Conservation (phyloP, 2,329 filamentous ascomycete species). For the Nothophoma quercina region DNA sequence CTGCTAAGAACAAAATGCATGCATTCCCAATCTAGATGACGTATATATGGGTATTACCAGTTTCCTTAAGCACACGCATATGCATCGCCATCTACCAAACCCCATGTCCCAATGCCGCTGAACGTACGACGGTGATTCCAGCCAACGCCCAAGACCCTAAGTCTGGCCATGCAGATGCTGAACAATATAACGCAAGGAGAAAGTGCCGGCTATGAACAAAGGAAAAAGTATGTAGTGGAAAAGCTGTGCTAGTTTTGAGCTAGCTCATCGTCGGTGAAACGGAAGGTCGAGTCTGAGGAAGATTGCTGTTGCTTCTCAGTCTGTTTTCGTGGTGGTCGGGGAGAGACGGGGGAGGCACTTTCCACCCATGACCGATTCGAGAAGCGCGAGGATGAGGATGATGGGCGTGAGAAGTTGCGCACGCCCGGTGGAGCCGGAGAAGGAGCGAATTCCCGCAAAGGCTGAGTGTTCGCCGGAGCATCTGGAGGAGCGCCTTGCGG, state of each 20-base stretch:
- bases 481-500: neutral
- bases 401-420: conserved; percentile 15
- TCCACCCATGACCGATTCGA: conserved; percentile 15
- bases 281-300: conserved; percentile 7
- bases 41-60: conserved; percentile 18
- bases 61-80: conserved; percentile 11
- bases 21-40: conserved; percentile 18
- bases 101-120: conserved; percentile 15
- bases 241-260: neutral
- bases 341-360: conserved; percentile 11
- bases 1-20: neutral
- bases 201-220: conserved; percentile 7
- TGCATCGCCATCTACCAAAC: conserved; percentile 10
- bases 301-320: conserved; percentile 4
- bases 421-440: conserved; percentile 5
- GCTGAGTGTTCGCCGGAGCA: neutral
- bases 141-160: conserved; percentile 2
- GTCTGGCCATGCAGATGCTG: conserved; percentile 11
- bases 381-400: conserved; percentile 16
- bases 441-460: conserved; percentile 2
- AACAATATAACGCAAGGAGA: neutral
- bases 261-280: conserved; percentile 16
- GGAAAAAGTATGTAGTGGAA: neutral
- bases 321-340: conserved; percentile 8
- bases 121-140: conserved; percentile 8